Base-by-base conservation (phyloP, 2,329 filamentous ascomycete species). In the Fusarium denticulatum region DNA sequence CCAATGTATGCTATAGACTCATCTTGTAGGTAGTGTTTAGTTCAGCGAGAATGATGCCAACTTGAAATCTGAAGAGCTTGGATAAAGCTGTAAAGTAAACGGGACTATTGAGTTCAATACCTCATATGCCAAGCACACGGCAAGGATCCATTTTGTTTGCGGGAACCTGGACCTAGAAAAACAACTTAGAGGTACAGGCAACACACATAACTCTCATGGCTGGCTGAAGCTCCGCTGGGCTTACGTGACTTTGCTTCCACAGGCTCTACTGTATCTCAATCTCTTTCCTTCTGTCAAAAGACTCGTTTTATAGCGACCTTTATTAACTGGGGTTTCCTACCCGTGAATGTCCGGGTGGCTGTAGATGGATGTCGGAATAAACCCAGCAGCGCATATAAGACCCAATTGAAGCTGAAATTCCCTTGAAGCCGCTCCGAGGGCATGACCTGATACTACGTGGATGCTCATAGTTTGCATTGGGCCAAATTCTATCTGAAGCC, bases 81-180 rank as follows among this genome's bases (percentile, higher is more conserved):
- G 22, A 18, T n/a, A 37, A 59, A 61, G 74, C 72, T 68, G 69
- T 50, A 50, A 68, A 67, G 72, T 76, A 69, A 70, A 71, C 69
- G 64, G 62, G 26, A 39, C 53, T 53, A 55, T 58, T 46, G 50
- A 49, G 55, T 45, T 73, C 62, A 59, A 63, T 64, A 59, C 68
- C 59, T 50, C 64, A 55, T 28, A 55, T 40, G 69, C 69, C 58
- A 72, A 72, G 71, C 61, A 69, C 50, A 43, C 42, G 56, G 55
- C 66, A 71, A 58, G 72, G 72, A 71, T 62, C 34, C 58, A 69
- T 68, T 45, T 42, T 40, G 15, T 28, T 39, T 50, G 47, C 42
- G 47, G 63, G 46, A 67, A 59, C 62, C 43, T 45, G 36, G 47
- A 53, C 57, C 34, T 36, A 45, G 40, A 63, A 61, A 60, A 49